Base-by-base conservation (phyloP, 108 stramenopile genomes). In the Cyclotella sp. region DNA sequence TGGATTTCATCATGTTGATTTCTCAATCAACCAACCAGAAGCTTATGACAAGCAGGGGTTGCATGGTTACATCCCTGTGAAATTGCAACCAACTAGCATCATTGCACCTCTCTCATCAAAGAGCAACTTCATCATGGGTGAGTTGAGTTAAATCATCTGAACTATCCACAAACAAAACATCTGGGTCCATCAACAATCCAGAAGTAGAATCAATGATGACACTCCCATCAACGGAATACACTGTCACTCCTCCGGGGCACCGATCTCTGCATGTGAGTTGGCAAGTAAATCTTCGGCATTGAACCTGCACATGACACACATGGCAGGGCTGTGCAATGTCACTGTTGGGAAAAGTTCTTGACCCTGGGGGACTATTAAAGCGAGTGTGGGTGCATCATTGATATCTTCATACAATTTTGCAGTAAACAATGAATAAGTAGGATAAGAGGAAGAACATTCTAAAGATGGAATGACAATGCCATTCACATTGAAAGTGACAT, bases 211-310 rank as follows among this genome's bases (percentile, higher is more conserved):
- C 73, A 28, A 95, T 85, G 12, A 98, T 75, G 26, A 97, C 82
- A 85, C 96, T 97, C 10, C 97, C 97, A 72, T 98, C 97, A 28
- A 95, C 87, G 15, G 95, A 85, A 74, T 95, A 98, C 13, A 98
- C 90, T 16, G 89, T 77, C 9, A 86, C 91, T 1, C 89, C 91
- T 0, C 63, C 27, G 11, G 96, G 14, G 93, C 97, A 44, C 97
- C 97, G 22, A 97, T 94, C 62, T 79, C 89, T 34, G 90, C 68
- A 14, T 74, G 55, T 14, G 93, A 87, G 12, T 40, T 70, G 15
- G 89, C 89, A 11, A 94, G 60, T 18, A 98, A 73, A 83, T 98
- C 97, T 45, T 91, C 93, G 10, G 95, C 84, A 68, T 88, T 95
- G 51, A 97, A 97, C 47, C 92, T 86, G 63, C 94, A 90, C 91